Evolutionary conservation across 192 early-diverging fungal genomes (phyloP).

Genomic region (Backusella morwellensis): DNA sequence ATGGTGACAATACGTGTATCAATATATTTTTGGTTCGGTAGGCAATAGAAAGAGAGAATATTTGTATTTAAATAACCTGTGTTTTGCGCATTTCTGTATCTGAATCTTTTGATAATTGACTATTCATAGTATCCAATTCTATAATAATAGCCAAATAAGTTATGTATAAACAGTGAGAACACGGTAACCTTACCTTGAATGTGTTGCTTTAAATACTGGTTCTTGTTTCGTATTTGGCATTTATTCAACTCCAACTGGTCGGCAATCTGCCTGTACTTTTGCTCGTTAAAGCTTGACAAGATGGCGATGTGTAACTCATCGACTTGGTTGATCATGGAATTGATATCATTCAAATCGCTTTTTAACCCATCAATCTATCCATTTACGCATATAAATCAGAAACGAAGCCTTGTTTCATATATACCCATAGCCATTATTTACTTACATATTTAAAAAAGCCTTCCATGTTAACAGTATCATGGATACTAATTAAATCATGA

Average conservation of each 20-base stretch:
- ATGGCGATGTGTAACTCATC: background rate
- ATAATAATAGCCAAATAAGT: background rate
- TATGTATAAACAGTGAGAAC: too few relatives aligned
- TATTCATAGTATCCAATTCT: background rate
- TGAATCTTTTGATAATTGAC: slow-evolving; percentile 7
- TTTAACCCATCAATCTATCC: background rate
- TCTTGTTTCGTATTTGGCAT: background rate
- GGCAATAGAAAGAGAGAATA: too few relatives aligned
- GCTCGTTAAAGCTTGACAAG: background rate
- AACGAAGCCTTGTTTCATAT: background rate
- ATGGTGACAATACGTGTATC: background rate
- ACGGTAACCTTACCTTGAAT: background rate
- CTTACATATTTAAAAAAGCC: background rate
- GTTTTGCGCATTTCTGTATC: slow-evolving; percentile 13
- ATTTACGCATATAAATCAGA: background rate
- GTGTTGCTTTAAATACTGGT: background rate
- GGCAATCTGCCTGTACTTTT: background rate
- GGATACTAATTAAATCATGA: background rate
- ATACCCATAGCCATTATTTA: too few relatives aligned
- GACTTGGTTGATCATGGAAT: background rate
- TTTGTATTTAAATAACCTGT: background rate
- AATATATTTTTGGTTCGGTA: background rate
- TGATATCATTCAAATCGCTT: background rate
- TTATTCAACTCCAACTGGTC: background rate
- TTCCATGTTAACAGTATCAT: background rate